Conservation (phyloP, 805 yeast species). For the Wickerhamomyces canadensis region DNA sequence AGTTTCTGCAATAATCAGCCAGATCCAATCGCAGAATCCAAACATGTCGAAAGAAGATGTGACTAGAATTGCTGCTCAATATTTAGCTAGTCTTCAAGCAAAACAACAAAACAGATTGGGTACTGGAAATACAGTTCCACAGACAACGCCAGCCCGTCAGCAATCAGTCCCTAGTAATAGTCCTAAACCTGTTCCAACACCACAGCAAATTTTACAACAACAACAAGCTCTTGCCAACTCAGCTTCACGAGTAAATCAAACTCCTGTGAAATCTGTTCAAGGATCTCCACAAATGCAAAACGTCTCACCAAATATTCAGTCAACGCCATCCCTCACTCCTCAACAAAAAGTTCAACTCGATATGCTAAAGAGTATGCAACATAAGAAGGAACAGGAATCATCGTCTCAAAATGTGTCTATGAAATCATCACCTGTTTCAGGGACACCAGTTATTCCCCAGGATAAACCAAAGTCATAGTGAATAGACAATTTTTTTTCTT, state of each 20-base stretch:
- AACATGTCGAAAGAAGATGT: slow-evolving; percentile 58
- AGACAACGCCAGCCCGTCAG: slow-evolving; percentile 7
- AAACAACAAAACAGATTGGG: slow-evolving; percentile 36
- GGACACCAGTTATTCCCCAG: too few species aligned
- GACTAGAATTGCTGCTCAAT: slow-evolving; percentile 58
- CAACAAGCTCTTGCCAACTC: slow-evolving; percentile 23
- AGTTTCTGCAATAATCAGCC: slow-evolving; percentile 57
- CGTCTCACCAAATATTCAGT: slow-evolving; percentile 2
- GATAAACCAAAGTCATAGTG: not conserved
- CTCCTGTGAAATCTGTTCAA: slow-evolving; percentile 1
- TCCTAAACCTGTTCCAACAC: slow-evolving; percentile 26
- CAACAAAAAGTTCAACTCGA: slow-evolving; percentile 27
- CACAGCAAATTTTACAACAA: slow-evolving; percentile 35
- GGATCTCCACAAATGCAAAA: slow-evolving; percentile 12
- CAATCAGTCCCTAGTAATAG: slow-evolving; percentile 5
- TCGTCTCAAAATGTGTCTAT: slow-evolving; percentile 4
- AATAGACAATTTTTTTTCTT: not conserved
- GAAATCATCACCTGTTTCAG: not conserved
- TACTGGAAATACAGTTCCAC: slow-evolving; percentile 18
- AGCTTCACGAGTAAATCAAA: slow-evolving; percentile 16
- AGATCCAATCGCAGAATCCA: slow-evolving; percentile 64
- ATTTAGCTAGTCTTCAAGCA: slow-evolving; percentile 48
- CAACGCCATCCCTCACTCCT: slow-evolving; percentile 16
- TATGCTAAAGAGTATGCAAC: slow-evolving; percentile 21
- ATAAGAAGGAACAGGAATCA: slow-evolving; percentile 17